Base-by-base conservation (phyloP, 495 filamentous ascomycete genomes). In the Arthonia radiata region DNA sequence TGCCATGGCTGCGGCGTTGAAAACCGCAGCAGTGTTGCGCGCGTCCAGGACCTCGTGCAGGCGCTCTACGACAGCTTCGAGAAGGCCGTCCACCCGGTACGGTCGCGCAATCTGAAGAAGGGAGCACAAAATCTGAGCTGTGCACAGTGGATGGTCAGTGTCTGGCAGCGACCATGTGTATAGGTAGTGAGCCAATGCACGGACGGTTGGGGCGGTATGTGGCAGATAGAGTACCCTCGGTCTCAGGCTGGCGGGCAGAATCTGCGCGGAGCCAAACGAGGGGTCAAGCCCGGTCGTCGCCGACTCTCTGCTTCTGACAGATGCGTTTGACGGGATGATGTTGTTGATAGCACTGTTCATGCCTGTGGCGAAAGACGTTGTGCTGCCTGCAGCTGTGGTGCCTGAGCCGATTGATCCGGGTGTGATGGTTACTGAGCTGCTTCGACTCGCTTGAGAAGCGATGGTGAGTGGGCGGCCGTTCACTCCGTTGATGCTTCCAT, bases 1-100 rank as follows among this genome's bases (percentile, higher is more conserved):
- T 2, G 83, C 89, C 86, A 94, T 94, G 25, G 86, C 86, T 0
- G 83, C 81, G 0, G 89, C 86, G 36, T 97, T 97, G 61, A 94
- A 97, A 9, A 94, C 79, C 10, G 89, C 86, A 0, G 86, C 89
- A 0, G 86, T 82, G 41, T 94, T 97, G 26, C 81, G 61, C 8
- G 71, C 78, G 38, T 97, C 89, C 2, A 97, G 67, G 5, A 83
- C 64, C 29, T 75, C 66, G 41, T 97, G 86, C 4, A 97, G 65
- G 12, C 83, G 71, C 43, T 91, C 79, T 8, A 94, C 77, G 4
- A 76, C 71, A 1, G 79, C 78, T 48, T 94, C 86, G 0, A 94
- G 57, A 1, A 97, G 63, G 0, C 86, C 86, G 38, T 92, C 79
- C 28, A 97, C 59, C 17, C 77, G 72, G 43, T 94, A 97, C 0